A percentile compares a stretch with the other conserved stretches of the same genome.
These are phyloP conservation scores for Stephanodiscus triporus DNA, from an alignment of 108 stramenopile species.

Conservation along the genomic window DNA sequence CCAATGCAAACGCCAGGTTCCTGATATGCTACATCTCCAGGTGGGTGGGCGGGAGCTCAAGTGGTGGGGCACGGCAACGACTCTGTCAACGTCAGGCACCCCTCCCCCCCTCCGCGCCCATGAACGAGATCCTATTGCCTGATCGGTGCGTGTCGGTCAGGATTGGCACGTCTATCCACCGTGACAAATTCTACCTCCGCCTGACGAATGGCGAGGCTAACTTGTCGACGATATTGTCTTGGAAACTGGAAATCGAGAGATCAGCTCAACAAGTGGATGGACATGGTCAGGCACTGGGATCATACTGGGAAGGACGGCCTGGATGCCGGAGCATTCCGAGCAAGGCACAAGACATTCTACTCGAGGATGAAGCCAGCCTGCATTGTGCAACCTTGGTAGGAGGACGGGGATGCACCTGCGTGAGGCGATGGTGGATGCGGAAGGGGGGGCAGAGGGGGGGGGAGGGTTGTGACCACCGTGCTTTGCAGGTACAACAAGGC, in stretches of 20 bases:
- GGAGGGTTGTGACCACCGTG: background rate
- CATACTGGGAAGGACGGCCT: constrained; percentile 46
- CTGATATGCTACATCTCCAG: no score
- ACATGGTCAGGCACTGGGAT: constrained; percentile 46
- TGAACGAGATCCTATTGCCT: constrained; percentile 15
- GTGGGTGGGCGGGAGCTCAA: no score
- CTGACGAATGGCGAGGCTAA: constrained; percentile 12
- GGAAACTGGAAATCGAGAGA: constrained; percentile 30
- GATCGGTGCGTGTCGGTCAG: background rate
- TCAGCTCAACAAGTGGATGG: constrained; percentile 43
- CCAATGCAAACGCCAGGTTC: no score
- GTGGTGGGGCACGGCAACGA: no score
- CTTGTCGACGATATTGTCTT: background rate
- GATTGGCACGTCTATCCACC: constrained; percentile 1
- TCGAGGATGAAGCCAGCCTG: constrained; percentile 49
- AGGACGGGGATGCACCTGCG: no score
- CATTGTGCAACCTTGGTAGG: constrained; percentile 30
- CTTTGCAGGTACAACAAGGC: no score
- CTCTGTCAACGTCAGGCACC: background rate
- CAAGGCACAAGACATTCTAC: no score
- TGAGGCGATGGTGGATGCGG: constrained; percentile 1
- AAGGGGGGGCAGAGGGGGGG: background rate
- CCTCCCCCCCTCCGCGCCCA: background rate
- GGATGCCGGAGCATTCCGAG: no score
- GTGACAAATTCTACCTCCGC: constrained; percentile 35